Percentiles rank a stretch among this genome's conserved stretches.
Conservation (phyloP, 108 stramenopile genomes). For the Nannochloropsis gaditana region DNA sequence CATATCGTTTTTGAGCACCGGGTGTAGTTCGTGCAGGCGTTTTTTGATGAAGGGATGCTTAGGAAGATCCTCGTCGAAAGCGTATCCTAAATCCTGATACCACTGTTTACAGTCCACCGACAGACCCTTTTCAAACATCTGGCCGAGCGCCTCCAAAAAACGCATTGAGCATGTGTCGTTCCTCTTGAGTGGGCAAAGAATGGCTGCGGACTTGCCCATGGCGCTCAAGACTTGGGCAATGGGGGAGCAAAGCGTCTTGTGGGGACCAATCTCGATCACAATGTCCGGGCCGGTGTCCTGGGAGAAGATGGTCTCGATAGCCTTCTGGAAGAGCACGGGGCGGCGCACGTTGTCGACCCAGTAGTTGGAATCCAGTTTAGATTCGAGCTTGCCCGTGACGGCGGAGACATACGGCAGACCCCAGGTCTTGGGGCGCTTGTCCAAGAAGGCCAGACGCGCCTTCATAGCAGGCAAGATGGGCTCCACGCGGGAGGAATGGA, state of each 20-base stretch:
- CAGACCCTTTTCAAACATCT: background rate
- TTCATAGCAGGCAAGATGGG: background rate
- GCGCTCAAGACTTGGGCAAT: constrained; percentile 14
- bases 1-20: constrained; percentile 9
- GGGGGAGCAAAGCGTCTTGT: background rate
- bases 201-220: constrained; percentile 1
- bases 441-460: background rate
- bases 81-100: constrained; percentile 10
- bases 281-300: background rate
- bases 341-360: constrained; percentile 3
- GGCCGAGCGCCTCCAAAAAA: constrained; percentile 17
- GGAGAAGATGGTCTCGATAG: constrained; percentile 15
- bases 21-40: constrained; percentile 6
- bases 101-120: background rate
- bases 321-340: constrained; percentile 4
- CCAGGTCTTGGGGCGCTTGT: background rate
- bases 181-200: background rate
- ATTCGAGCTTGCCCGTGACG: constrained; percentile 10
- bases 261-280: constrained; percentile 7
- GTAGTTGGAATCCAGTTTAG: background rate
- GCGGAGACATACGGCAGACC: constrained; percentile 4
- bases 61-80: background rate
- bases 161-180: background rate
- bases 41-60: constrained; percentile 16
- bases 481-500: constrained; percentile 19